Evolutionary conservation across 257 asterid genomes (phyloP).

Genomic region (Oldenlandia corymbosa): DNA sequence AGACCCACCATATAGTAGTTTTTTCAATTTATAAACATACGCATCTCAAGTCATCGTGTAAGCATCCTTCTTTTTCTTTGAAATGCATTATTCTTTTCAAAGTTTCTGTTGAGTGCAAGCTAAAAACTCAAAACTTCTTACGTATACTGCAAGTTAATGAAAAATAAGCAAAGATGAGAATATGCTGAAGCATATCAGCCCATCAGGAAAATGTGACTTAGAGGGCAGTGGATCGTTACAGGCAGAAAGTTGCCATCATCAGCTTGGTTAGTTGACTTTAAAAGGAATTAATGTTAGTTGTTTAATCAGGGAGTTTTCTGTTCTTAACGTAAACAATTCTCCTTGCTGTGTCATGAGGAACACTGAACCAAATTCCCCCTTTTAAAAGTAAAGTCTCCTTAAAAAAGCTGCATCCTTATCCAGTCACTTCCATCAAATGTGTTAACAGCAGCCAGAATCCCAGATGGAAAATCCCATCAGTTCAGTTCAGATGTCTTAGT

Average conservation of each 20-base stretch:
- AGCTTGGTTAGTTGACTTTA: slow-evolving; percentile 24
- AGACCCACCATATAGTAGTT: slow-evolving; percentile 16
- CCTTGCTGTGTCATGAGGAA: slow-evolving; percentile 12
- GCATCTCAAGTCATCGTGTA: background rate
- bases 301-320: slow-evolving; percentile 10
- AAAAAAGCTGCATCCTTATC: slow-evolving; percentile 15
- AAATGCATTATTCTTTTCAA: background rate
- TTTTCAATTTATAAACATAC: slow-evolving; percentile 17
- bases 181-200: slow-evolving; percentile 10
- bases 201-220: background rate
- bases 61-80: background rate
- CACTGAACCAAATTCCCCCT: slow-evolving; percentile 11
- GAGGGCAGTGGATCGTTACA: background rate
- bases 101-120: slow-evolving; percentile 53
- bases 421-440: too few relatives aligned
- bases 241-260: slow-evolving; percentile 5
- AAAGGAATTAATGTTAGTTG: slow-evolving; percentile 20
- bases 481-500: background rate
- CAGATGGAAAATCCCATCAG: too few relatives aligned
- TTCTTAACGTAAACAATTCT: slow-evolving; percentile 33
- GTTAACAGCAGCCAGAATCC: too few relatives aligned
- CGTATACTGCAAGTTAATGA: slow-evolving; percentile 19
- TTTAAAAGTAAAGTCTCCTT: background rate
- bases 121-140: slow-evolving; percentile 20
- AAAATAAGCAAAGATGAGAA: slow-evolving; percentile 32